These are phyloP conservation scores for Myxozyma vanderwaltii DNA, from an alignment of 805 yeast species.

Conservation along the genomic window DNA sequence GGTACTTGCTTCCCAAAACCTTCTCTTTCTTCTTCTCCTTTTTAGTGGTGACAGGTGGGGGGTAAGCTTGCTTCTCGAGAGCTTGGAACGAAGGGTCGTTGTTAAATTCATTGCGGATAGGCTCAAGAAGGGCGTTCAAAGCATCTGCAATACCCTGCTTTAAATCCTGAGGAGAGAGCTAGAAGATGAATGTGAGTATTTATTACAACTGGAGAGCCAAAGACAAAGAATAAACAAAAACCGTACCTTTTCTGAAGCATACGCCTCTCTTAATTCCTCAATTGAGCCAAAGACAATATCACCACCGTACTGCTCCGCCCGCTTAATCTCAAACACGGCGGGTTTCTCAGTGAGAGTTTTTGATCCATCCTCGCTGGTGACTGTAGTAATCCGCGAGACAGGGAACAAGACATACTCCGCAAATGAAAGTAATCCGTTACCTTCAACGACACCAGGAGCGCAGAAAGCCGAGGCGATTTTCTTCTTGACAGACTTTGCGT, in stretches of 20 bases:
- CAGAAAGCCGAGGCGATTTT: conserved; percentile 91
- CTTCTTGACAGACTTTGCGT: conserved; percentile 83
- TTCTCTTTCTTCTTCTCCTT: conserved; percentile 72
- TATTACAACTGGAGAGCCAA: neutral
- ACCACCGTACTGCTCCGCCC: conserved; percentile 98
- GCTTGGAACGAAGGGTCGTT: conserved; percentile 70
- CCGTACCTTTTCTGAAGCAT: conserved; percentile 59
- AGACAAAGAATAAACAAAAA: no score
- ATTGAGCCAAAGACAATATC: conserved; percentile 71
- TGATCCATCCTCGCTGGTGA: conserved; percentile 35
- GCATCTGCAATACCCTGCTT: conserved; percentile 89
- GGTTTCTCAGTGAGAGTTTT: conserved; percentile 45
- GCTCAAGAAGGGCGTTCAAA: conserved; percentile 77
- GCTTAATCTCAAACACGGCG: conserved; percentile 64
- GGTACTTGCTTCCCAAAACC: conserved; percentile 87
- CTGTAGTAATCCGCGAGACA: conserved; percentile 61
- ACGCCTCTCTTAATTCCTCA: conserved; percentile 71
- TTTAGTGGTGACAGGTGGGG: conserved; percentile 63
- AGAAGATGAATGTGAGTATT: neutral
- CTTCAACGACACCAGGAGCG: conserved; percentile 90
- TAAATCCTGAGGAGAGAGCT: conserved; percentile 87
- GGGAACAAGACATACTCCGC: conserved; percentile 84
- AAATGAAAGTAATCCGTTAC: conserved; percentile 87
- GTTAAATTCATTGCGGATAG: conserved; percentile 72
- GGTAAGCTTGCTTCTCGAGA: conserved; percentile 79